phyloP scores from a whole-genome alignment of 1,284 basidiomycete species.

The Rhodotorula sp. region DNA sequence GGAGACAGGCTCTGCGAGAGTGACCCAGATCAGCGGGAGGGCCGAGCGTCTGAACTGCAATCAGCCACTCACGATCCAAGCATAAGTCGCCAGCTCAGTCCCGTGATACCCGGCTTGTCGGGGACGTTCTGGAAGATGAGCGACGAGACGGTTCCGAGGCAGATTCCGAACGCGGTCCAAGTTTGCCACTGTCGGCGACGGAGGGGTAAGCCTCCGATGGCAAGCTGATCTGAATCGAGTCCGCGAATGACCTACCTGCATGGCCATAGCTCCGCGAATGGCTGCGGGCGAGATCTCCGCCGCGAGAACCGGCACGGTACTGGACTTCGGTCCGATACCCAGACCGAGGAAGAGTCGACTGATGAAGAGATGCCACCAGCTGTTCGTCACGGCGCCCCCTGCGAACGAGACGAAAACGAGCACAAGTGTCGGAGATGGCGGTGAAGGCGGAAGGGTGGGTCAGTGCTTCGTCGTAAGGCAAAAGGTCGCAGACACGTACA shows the following conservation, averaged over 20 bases:
- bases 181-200: constrained; percentile 43
- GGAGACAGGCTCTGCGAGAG: constrained; percentile 48
- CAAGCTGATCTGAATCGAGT: too few relatives aligned
- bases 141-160: constrained; percentile 47
- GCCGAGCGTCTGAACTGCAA: too few relatives aligned
- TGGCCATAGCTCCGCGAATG: constrained; percentile 56
- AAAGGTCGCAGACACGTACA: too few relatives aligned
- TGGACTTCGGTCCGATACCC: constrained; percentile 47
- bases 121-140: constrained; percentile 34
- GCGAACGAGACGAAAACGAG: neutral
- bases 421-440: too few relatives aligned
- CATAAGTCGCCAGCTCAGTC: constrained; percentile 52
- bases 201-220: too few relatives aligned
- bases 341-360: constrained; percentile 49
- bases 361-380: constrained; percentile 57
- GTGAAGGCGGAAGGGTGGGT: neutral
- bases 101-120: constrained; percentile 9
- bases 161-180: constrained; percentile 53
- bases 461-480: too few relatives aligned
- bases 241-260: constrained; percentile 43
- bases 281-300: constrained; percentile 50
- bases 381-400: constrained; percentile 51
- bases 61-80: constrained; percentile 48
- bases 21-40: neutral
- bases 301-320: constrained; percentile 55